A percentile compares a stretch with the other conserved stretches of the same genome.
These are phyloP conservation scores for Fragaria vesca DNA, from an alignment of 306 rosid species.

Conservation along the genomic window DNA sequence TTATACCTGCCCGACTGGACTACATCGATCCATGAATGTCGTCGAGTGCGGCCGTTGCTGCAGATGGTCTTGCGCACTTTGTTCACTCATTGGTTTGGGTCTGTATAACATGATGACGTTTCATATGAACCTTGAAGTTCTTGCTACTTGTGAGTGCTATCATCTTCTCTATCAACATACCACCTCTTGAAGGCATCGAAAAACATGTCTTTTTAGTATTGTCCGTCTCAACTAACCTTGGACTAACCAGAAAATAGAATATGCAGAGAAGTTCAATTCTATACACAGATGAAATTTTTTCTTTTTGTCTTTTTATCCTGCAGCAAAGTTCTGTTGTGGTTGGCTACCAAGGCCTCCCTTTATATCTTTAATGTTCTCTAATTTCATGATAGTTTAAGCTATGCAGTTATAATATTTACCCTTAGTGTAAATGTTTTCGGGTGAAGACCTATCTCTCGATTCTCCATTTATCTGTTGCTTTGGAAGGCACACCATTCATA, in stretches of 20 bases:
- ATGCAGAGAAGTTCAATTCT: neutral
- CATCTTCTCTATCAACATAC: neutral
- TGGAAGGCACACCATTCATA: neutral
- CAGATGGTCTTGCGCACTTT: no score
- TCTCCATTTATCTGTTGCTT: neutral
- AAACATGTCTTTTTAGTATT: neutral
- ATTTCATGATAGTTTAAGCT: neutral
- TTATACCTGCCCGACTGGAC: no score
- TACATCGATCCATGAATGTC: no score
- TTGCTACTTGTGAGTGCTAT: neutral
- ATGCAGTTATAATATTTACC: no score
- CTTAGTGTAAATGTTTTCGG: neutral
- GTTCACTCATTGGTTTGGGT: no score
- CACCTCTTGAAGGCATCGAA: neutral
- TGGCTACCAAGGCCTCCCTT: constrained; percentile 5
- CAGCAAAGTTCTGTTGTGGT: neutral
- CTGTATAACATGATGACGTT: no score
- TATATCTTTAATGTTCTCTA: neutral
- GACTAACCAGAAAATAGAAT: neutral
- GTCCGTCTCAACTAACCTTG: neutral
- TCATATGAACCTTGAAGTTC: neutral
- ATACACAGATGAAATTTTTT: neutral
- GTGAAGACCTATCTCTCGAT: neutral
- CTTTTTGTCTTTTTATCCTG: neutral
- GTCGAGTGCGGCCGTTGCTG: no score